Percentiles rank a stretch among this genome's conserved stretches.
phyloP scores from a whole-genome alignment of 2,329 filamentous ascomycete genomes.

The Colletotrichum noveboracense region DNA sequence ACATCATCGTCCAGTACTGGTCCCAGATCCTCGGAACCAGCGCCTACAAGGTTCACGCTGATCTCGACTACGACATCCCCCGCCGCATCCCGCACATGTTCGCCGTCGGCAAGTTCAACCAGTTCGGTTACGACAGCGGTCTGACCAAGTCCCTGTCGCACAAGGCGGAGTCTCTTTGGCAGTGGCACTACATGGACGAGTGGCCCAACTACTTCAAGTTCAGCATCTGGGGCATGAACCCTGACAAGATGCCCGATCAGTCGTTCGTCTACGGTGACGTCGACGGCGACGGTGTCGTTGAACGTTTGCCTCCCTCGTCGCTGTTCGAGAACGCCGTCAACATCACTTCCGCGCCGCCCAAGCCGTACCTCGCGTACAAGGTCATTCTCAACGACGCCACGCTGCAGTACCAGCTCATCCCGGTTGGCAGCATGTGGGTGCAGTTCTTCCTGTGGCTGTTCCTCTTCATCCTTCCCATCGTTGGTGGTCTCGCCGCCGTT shows the following conservation, averaged over 20 bases:
- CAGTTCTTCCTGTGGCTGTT: slow-evolving; percentile 60
- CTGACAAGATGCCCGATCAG: slow-evolving; percentile 65
- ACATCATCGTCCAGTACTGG: slow-evolving; percentile 71
- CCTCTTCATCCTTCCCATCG: slow-evolving; percentile 55
- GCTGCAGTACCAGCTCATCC: slow-evolving; percentile 55
- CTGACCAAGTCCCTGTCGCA: slow-evolving; percentile 57
- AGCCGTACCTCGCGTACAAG: slow-evolving; percentile 58
- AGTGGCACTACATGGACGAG: slow-evolving; percentile 65
- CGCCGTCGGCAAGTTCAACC: slow-evolving; percentile 66
- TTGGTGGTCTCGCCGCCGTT: slow-evolving; percentile 53
- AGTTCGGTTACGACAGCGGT: slow-evolving; percentile 68
- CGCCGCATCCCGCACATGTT: slow-evolving; percentile 68
- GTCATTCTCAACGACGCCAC: slow-evolving; percentile 60
- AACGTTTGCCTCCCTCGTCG: slow-evolving; percentile 65
- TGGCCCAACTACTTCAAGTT: slow-evolving; percentile 68
- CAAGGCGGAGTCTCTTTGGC: slow-evolving; percentile 56
- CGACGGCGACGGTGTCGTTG: slow-evolving; percentile 63
- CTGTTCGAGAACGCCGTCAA: slow-evolving; percentile 50
- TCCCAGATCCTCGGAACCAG: slow-evolving; percentile 63
- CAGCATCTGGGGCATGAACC: slow-evolving; percentile 72
- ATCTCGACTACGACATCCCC: slow-evolving; percentile 43
- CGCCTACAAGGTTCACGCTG: slow-evolving; percentile 64
- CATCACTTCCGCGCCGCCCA: slow-evolving; percentile 51
- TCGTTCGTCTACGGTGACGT: slow-evolving; percentile 63
- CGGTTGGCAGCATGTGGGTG: slow-evolving; percentile 54